These are phyloP conservation scores for Penicillium sp. DNA, from an alignment of 2,329 filamentous ascomycete species.

Conservation along the genomic window DNA sequence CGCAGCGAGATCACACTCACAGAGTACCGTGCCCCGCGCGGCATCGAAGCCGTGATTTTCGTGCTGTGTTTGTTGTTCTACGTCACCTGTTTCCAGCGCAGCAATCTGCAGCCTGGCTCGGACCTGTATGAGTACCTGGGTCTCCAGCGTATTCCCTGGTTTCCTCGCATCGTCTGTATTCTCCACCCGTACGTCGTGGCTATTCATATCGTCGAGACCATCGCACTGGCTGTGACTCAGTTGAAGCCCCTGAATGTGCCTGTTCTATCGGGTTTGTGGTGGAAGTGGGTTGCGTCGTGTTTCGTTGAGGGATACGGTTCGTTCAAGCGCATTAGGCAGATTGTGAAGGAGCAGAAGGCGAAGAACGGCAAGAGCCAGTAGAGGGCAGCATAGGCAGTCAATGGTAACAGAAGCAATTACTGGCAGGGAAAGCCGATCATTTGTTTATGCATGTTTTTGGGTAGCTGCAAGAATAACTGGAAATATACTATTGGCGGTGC, in stretches of 20 bases:
- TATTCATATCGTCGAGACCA: conserved; percentile 66
- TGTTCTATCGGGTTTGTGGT: conserved; percentile 49
- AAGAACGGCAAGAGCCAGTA: conserved; percentile 30
- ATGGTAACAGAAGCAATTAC: background rate
- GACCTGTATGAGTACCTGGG: conserved; percentile 49
- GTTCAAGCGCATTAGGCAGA: conserved; percentile 46
- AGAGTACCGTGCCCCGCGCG: conserved; percentile 52
- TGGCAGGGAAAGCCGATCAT: background rate
- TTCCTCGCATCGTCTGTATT: conserved; percentile 58
- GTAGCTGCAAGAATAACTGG: background rate
- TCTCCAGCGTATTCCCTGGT: conserved; percentile 54
- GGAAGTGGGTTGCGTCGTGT: conserved; percentile 51
- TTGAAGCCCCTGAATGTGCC: conserved; percentile 54
- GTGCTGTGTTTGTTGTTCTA: conserved; percentile 55
- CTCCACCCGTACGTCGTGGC: conserved; percentile 59
- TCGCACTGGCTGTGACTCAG: conserved; percentile 44
- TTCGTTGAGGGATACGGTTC: conserved; percentile 54
- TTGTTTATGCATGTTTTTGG: background rate
- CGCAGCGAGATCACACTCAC: conserved; percentile 56
- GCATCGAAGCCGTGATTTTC: conserved; percentile 55
- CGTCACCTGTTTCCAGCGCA: conserved; percentile 48
- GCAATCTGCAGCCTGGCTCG: conserved; percentile 54
- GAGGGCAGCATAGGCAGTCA: background rate
- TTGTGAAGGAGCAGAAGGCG: conserved; percentile 42
- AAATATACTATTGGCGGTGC: background rate